These are phyloP conservation scores for Eucalyptus viminalis DNA, from an alignment of 345 rosid genomes.

Conservation along the genomic window DNA sequence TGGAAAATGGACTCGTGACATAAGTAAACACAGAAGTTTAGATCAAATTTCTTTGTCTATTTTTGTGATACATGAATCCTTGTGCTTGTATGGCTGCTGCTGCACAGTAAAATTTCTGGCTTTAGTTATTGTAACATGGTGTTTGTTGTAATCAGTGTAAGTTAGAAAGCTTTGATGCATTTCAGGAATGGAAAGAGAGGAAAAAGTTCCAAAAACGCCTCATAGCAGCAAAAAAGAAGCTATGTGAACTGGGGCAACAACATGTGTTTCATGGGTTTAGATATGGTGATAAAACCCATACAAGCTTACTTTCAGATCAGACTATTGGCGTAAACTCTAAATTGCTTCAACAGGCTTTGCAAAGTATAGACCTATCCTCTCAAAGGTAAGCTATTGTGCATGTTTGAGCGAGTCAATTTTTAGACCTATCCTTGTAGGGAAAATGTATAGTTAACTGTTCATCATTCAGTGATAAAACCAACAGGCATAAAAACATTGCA, in stretches of 20 bases:
- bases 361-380: constrained; percentile 30
- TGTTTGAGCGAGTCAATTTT: not conserved
- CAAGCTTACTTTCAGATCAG: constrained; percentile 53
- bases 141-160: not conserved
- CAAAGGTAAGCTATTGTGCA: constrained; percentile 31
- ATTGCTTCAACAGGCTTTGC: constrained; percentile 68
- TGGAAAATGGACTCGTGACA: not conserved
- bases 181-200: constrained; percentile 91
- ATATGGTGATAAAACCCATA: constrained; percentile 65
- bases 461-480: not conserved
- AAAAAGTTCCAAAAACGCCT: constrained; percentile 63
- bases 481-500: not conserved
- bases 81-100: not conserved
- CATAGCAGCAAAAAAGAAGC: constrained; percentile 79
- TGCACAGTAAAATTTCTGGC: not conserved
- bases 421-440: not conserved
- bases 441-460: not conserved
- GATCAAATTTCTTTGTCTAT: not conserved
- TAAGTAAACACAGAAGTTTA: not conserved
- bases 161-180: not conserved
- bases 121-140: not conserved
- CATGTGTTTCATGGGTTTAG: constrained; percentile 81
- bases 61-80: not conserved
- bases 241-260: constrained; percentile 69
- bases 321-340: constrained; percentile 57